Evolutionary conservation across 2,329 filamentous ascomycete genomes (phyloP).

Genomic region (Diaporthe eres): DNA sequence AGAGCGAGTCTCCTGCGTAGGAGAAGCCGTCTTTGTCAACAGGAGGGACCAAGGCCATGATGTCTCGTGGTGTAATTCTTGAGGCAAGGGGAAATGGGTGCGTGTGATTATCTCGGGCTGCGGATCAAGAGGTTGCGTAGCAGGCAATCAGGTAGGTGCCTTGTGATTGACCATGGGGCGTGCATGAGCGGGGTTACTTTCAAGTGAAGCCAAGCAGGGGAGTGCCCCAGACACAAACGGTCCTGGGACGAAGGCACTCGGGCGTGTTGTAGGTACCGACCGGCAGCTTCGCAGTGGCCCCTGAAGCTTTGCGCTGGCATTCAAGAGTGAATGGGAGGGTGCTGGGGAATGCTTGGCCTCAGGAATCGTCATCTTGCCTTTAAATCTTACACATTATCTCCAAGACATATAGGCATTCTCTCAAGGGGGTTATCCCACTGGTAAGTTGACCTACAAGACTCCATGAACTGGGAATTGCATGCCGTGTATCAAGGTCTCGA

Average conservation of each 20-base stretch:
- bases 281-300: background rate
- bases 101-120: background rate
- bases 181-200: background rate
- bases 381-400: background rate
- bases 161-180: background rate
- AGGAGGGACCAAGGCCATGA: slow-evolving; percentile 47
- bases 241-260: background rate
- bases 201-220: background rate
- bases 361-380: background rate
- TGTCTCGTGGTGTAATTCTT: background rate
- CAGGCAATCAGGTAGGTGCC: background rate
- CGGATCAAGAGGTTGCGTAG: background rate
- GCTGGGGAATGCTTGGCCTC: background rate
- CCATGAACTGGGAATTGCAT: background rate
- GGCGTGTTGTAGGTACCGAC: background rate
- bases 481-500: background rate
- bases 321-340: background rate
- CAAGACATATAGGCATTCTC: background rate
- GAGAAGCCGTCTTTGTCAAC: slow-evolving; percentile 57
- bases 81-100: background rate
- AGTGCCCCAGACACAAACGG: background rate
- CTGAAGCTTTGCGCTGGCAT: background rate
- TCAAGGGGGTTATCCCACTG: background rate
- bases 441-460: background rate
- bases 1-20: slow-evolving; percentile 59